These are phyloP conservation scores for Ogataea trehalophila DNA, from an alignment of 805 yeast species.

Conservation along the genomic window DNA sequence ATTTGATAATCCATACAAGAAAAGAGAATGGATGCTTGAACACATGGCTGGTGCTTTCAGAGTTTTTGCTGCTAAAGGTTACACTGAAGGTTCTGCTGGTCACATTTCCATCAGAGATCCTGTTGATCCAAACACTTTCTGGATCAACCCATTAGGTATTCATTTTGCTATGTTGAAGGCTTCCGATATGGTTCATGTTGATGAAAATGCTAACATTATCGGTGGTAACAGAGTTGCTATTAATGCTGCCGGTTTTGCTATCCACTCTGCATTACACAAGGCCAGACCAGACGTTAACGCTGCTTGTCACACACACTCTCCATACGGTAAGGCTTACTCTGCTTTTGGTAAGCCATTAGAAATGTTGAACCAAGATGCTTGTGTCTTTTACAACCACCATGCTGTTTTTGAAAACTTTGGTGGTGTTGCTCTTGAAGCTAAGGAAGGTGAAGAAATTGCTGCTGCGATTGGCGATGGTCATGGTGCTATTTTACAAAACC, in stretches of 20 bases:
- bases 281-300: constrained; percentile 69
- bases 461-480: constrained; percentile 54
- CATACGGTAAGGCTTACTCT: constrained; percentile 60
- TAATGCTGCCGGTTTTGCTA: constrained; percentile 67
- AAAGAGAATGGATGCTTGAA: constrained; percentile 53
- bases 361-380: constrained; percentile 77
- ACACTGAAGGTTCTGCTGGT: constrained; percentile 76
- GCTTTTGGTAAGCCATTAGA: constrained; percentile 63
- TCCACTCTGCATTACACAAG: constrained; percentile 62
- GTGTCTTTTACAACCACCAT: constrained; percentile 61
- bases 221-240: constrained; percentile 50
- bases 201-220: constrained; percentile 56
- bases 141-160: constrained; percentile 86
- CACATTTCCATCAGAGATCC: constrained; percentile 87
- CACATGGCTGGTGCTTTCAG: constrained; percentile 87
- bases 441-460: constrained; percentile 61
- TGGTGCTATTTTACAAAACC: constrained; percentile 62
- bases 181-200: constrained; percentile 59
- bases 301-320: constrained; percentile 68
- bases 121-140: constrained; percentile 69
- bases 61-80: constrained; percentile 74
- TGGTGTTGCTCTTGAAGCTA: constrained; percentile 67
- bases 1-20: constrained; percentile 42
- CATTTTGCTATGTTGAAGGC: constrained; percentile 63
- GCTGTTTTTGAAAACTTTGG: constrained; percentile 67